A percentile compares a stretch with the other conserved stretches of the same genome.
These are phyloP conservation scores for Aspergillus sp. DNA, from an alignment of 2,329 filamentous ascomycete species.

Conservation along the genomic window DNA sequence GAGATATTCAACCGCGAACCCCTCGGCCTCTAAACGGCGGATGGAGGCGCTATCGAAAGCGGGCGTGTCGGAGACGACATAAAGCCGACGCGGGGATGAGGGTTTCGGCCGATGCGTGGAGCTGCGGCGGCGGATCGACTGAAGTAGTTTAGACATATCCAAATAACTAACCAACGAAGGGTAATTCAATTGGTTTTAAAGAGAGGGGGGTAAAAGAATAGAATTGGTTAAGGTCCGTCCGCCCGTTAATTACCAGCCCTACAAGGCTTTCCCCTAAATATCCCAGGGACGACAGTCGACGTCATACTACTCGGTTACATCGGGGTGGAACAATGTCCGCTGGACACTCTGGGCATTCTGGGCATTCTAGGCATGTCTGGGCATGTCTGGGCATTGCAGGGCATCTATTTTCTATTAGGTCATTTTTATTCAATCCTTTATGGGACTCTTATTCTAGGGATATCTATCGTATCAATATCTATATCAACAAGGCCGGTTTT, in stretches of 20 bases:
- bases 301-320: slow-evolving; percentile 2
- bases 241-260: neutral
- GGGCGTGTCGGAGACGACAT: slow-evolving; percentile 30
- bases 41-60: slow-evolving; percentile 54
- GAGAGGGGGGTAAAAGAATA: neutral
- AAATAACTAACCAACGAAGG: too few relatives aligned
- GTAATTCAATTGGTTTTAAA: neutral
- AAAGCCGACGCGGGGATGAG: slow-evolving; percentile 24
- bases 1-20: slow-evolving; percentile 58
- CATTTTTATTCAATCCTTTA: neutral
- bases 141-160: slow-evolving; percentile 1
- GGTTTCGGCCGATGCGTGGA: slow-evolving; percentile 9
- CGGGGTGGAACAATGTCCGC: neutral
- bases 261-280: neutral
- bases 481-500: neutral
- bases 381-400: neutral
- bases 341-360: neutral
- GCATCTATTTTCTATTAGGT: neutral
- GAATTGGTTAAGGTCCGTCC: neutral
- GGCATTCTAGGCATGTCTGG: neutral
- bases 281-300: neutral
- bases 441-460: neutral
- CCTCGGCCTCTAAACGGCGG: slow-evolving; percentile 57
- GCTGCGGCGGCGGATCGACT: slow-evolving; percentile 3
- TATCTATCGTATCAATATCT: neutral